phyloP scores from a whole-genome alignment of 2,329 filamentous ascomycete genomes.

The Alternaria gansuensis region DNA sequence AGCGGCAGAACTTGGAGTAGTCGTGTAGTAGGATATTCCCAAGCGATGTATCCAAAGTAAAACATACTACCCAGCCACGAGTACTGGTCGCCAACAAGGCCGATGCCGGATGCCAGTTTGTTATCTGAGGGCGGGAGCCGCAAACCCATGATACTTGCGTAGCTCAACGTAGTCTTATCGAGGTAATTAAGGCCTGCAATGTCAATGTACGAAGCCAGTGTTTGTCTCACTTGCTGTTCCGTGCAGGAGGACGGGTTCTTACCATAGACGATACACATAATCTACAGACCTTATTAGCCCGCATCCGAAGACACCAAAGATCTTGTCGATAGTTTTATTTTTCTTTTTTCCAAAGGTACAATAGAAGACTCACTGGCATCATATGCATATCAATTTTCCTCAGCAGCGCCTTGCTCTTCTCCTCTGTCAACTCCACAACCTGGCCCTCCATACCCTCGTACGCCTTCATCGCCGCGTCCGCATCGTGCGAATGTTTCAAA shows the following conservation, averaged over 20 bases:
- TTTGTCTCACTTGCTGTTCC: too few relatives aligned
- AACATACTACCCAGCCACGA: slow-evolving; percentile 62
- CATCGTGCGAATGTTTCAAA: slow-evolving; percentile 64
- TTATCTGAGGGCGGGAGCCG: slow-evolving; percentile 44
- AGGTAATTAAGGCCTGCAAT: slow-evolving; percentile 63
- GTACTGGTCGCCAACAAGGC: slow-evolving; percentile 61
- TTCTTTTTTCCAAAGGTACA: neutral
- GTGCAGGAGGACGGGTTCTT: too few relatives aligned
- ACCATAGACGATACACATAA: slow-evolving; percentile 65
- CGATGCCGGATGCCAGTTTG: slow-evolving; percentile 53
- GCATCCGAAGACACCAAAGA: neutral
- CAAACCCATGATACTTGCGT: slow-evolving; percentile 62
- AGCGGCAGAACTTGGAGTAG: slow-evolving; percentile 71
- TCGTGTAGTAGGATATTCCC: slow-evolving; percentile 72
- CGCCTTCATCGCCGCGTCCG: slow-evolving; percentile 68
- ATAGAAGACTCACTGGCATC: slow-evolving; percentile 59
- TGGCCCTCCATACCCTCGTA: slow-evolving; percentile 61
- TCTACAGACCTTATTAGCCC: slow-evolving; percentile 39
- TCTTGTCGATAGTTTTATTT: too few relatives aligned
- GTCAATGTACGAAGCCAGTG: too few relatives aligned
- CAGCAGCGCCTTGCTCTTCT: slow-evolving; percentile 67
- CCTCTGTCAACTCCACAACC: slow-evolving; percentile 63
- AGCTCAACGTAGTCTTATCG: slow-evolving; percentile 67
- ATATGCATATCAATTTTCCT: slow-evolving; percentile 69
- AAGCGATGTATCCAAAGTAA: slow-evolving; percentile 65